A percentile compares a stretch with the other conserved stretches of the same genome.
Evolutionary conservation across 257 asterid species (phyloP).

Genomic region (Cruciata laevipes): DNA sequence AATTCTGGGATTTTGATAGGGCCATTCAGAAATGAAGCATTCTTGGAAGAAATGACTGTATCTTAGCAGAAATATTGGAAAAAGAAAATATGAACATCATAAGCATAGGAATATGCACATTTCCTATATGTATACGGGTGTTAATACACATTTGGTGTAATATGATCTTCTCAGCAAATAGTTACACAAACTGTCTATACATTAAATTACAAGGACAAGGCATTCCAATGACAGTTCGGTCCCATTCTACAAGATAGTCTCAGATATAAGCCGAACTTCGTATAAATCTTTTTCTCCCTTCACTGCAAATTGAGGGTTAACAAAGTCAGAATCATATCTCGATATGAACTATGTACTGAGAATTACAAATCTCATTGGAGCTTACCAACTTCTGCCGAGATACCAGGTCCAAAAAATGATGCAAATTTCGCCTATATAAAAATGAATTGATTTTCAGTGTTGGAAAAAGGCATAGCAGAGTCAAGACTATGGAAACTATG

Average conservation of each 20-base stretch:
- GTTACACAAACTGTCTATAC: neutral
- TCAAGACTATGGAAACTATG: neutral
- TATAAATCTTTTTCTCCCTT: slow-evolving; percentile 50
- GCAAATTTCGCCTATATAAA: slow-evolving; percentile 65
- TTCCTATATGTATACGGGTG: neutral
- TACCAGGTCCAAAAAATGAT: slow-evolving; percentile 95
- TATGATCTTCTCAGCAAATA: neutral
- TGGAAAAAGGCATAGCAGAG: too few species aligned
- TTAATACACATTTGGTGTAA: neutral
- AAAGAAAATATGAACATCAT: neutral
- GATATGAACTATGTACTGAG: neutral
- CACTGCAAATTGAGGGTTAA: slow-evolving; percentile 46
- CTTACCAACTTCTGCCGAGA: slow-evolving; percentile 86
- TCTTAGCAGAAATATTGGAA: neutral
- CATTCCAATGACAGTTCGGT: neutral
- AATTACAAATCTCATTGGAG: neutral
- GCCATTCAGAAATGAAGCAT: too few species aligned
- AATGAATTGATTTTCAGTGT: too few species aligned
- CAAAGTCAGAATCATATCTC: slow-evolving; percentile 6
- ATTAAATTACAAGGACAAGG: neutral
- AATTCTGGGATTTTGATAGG: too few species aligned
- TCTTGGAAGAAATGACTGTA: neutral
- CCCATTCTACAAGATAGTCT: slow-evolving; percentile 37
- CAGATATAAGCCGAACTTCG: slow-evolving; percentile 76
- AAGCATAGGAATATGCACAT: neutral